These are phyloP conservation scores for Cyclotella choctawhatcheeana DNA, from an alignment of 108 stramenopile species.

Conservation along the genomic window DNA sequence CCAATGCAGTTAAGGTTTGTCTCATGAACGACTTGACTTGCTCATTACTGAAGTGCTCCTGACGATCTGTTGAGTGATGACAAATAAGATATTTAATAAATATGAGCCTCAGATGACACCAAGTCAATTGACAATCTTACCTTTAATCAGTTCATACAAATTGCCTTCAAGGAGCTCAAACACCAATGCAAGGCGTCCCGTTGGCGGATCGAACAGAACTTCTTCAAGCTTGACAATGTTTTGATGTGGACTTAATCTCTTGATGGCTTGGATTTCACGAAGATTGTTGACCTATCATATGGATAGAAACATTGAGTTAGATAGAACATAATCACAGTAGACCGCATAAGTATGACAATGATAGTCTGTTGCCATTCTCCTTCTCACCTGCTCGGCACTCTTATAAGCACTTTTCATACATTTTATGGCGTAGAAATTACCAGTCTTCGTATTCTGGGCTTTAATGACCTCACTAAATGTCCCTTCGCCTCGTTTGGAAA, in stretches of 20 bases:
- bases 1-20: slow-evolving; percentile 62
- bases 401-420: slow-evolving; percentile 90
- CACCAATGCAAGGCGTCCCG: slow-evolving; percentile 85
- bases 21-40: slow-evolving; percentile 48
- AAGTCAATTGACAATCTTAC: slow-evolving; percentile 34
- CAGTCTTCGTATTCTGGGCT: slow-evolving; percentile 83
- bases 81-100: background rate
- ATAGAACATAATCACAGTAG: background rate
- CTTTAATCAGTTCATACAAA: slow-evolving; percentile 88
- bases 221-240: slow-evolving; percentile 87
- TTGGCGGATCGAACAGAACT: slow-evolving; percentile 86
- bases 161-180: slow-evolving; percentile 94
- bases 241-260: slow-evolving; percentile 82
- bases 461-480: slow-evolving; percentile 90
- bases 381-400: slow-evolving; percentile 76
- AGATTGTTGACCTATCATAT: slow-evolving; percentile 75
- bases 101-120: background rate
- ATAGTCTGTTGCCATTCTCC: background rate
- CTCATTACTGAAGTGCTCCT: slow-evolving; percentile 27
- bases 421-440: slow-evolving; percentile 85
- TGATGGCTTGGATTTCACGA: slow-evolving; percentile 86
- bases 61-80: slow-evolving; percentile 23
- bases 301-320: background rate
- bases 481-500: slow-evolving; percentile 90
- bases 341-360: background rate